Evolutionary conservation across 164 flowering plant species (phyloP).

Genomic region (Piper longum): DNA sequence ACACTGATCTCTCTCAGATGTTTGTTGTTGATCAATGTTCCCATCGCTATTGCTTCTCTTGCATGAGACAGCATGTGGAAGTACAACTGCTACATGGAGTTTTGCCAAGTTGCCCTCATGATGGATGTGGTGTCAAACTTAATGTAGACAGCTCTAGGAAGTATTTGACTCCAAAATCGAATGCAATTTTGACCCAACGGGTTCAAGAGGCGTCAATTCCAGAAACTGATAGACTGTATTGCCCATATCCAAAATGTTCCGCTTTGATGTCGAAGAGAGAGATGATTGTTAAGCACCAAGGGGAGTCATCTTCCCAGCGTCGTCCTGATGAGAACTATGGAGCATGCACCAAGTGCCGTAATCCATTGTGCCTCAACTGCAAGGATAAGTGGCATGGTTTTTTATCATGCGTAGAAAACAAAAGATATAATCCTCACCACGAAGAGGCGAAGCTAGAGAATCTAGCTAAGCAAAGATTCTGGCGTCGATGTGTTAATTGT

Average conservation of each 20-base stretch:
- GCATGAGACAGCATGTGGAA: constrained; percentile 80
- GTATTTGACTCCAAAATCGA: constrained; percentile 43
- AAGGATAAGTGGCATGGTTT: constrained; percentile 70
- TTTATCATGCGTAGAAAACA: constrained; percentile 35
- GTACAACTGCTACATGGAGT: constrained; percentile 57
- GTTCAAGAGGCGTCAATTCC: constrained; percentile 60
- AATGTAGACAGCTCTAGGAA: constrained; percentile 37
- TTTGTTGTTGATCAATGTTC: constrained; percentile 49
- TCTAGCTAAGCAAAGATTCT: constrained; percentile 37
- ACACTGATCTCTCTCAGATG: constrained; percentile 28
- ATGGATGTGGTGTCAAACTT: constrained; percentile 45
- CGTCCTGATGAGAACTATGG: constrained; percentile 9
- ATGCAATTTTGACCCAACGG: constrained; percentile 42
- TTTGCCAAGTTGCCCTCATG: constrained; percentile 61
- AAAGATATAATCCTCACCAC: constrained; percentile 20
- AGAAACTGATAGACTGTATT: constrained; percentile 54
- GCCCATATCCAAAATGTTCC: constrained; percentile 80
- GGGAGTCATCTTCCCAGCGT: constrained; percentile 2
- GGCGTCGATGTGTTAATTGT: constrained; percentile 80
- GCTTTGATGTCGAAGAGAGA: constrained; percentile 60
- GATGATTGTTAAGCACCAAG: constrained; percentile 3
- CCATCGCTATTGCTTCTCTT: constrained; percentile 66
- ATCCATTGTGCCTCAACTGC: constrained; percentile 53
- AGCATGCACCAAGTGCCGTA: constrained; percentile 54
- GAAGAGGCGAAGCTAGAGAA: constrained; percentile 55